Percentiles rank a stretch among this genome's conserved stretches.
These are phyloP conservation scores for Malassezia psittaci DNA, from an alignment of 1,284 basidiomycete species.

Conservation along the genomic window DNA sequence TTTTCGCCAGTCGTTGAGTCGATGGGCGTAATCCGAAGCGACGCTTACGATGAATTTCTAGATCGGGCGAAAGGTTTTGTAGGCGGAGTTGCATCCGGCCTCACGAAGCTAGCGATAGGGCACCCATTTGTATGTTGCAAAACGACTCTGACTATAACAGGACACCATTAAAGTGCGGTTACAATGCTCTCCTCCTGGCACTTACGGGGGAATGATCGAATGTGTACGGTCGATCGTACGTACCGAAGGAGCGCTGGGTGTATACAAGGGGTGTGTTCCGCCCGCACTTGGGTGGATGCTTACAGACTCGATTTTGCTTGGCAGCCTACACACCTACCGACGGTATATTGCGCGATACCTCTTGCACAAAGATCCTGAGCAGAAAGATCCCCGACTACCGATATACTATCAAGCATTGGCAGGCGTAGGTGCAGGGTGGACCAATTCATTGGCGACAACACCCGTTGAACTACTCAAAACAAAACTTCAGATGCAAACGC, in stretches of 20 bases:
- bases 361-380: slow-evolving; percentile 15
- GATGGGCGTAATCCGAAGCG: too few relatives aligned
- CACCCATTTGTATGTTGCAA: slow-evolving; percentile 43
- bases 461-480: slow-evolving; percentile 58
- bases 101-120: slow-evolving; percentile 50
- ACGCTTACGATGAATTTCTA: not conserved
- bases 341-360: slow-evolving; percentile 14
- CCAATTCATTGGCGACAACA: slow-evolving; percentile 59
- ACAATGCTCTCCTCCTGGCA: slow-evolving; percentile 63
- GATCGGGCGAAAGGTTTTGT: slow-evolving; percentile 44
- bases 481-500: slow-evolving; percentile 65
- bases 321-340: slow-evolving; percentile 53
- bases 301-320: slow-evolving; percentile 64
- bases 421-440: slow-evolving; percentile 64
- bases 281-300: slow-evolving; percentile 67
- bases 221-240: slow-evolving; percentile 58
- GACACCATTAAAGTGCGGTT: slow-evolving; percentile 67
- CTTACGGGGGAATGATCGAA: slow-evolving; percentile 60
- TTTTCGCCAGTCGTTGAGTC: too few relatives aligned
- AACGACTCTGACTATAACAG: not conserved
- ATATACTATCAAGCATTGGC: slow-evolving; percentile 51
- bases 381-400: slow-evolving; percentile 16
- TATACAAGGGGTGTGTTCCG: slow-evolving; percentile 54
- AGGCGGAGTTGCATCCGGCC: slow-evolving; percentile 47
- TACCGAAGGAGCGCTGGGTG: slow-evolving; percentile 52